phyloP scores from a whole-genome alignment of 2,329 filamentous ascomycete species.

The Aplosporella prunicola region DNA sequence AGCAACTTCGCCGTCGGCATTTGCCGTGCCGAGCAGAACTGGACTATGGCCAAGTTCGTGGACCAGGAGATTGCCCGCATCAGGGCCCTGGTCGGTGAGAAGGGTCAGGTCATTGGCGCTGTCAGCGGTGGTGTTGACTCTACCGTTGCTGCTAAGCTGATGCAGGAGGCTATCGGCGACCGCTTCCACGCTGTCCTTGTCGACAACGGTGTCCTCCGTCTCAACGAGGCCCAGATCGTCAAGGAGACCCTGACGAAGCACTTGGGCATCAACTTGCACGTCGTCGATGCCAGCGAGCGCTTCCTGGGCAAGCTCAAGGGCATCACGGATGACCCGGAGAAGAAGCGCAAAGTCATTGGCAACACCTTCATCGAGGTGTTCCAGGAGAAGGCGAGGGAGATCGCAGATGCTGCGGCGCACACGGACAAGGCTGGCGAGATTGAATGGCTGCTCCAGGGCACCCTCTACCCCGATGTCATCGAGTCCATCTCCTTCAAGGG shows the following conservation, averaged over 20 bases:
- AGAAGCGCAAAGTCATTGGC: conserved; percentile 87
- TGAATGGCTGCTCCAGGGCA: conserved; percentile 81
- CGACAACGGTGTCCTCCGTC: conserved; percentile 76
- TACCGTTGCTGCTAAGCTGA: conserved; percentile 77
- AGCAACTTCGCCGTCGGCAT: conserved; percentile 79
- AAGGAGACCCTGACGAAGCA: conserved; percentile 69
- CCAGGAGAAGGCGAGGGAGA: conserved; percentile 65
- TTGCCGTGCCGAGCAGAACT: conserved; percentile 65
- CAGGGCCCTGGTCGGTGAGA: conserved; percentile 68
- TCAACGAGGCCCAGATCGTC: conserved; percentile 76
- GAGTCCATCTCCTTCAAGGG: conserved; percentile 66
- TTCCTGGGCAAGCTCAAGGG: conserved; percentile 73
- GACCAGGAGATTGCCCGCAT: conserved; percentile 75
- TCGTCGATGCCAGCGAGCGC: conserved; percentile 66
- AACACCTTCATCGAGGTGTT: conserved; percentile 75
- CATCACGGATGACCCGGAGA: conserved; percentile 65
- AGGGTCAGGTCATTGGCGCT: conserved; percentile 71
- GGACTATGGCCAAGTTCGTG: conserved; percentile 80
- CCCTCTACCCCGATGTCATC: conserved; percentile 67
- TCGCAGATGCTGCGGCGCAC: conserved; percentile 61
- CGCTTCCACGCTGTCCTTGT: conserved; percentile 79
- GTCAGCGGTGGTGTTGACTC: conserved; percentile 80
- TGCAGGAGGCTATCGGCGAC: conserved; percentile 77
- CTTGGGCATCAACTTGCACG: conserved; percentile 81
- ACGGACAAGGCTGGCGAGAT: conserved; percentile 63